Evolutionary conservation across 306 rosid genomes (phyloP), one percentile per base, ranked within the genome.

Genomic region (Fagus sylvatica): DNA sequence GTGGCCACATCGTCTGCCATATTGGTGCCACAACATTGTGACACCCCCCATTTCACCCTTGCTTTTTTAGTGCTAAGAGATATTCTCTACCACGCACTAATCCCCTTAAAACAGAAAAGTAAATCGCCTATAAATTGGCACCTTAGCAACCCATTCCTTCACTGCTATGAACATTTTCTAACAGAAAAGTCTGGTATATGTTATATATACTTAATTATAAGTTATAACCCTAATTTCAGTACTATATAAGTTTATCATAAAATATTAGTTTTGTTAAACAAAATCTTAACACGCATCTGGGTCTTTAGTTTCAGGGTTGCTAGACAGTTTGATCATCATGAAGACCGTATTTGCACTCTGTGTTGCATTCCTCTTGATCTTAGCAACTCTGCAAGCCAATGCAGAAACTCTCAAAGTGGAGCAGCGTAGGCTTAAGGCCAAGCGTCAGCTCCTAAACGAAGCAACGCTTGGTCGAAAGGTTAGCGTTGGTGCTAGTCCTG

Each of bases 291-390:
- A 53, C 4, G 57, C 57, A 53, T 53, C 57, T 53, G n/a, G n/a
- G 57, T 16, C 22, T 53, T 46, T 46, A 10, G 11, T 62, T 40
- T 76, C 54, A 65, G 54, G 43, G 19, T 37, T 42, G 55, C 17
- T n/a, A 37, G 9, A 15, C 30, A 33, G 61, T 22, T 16, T 5
- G 46, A 32, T 32, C 22, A 56, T 41, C 54, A 73, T 69, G 74
- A 68, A 28, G 69, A 73, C 57, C 60, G 19, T 79, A 7, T 4
- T 19, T 66, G 70, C 15, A 56, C 12, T 65, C 4, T 11, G 49
- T 43, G 78, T 41, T 66, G 74, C 69, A 7, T 73, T 65, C 39
- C 22, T 65, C 51, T 11, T 79, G 69, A 65, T 64, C 19, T 30
- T 43, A 53, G 60, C 74, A 3, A 40, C 61, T 10, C 34, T 72